A percentile compares a stretch with the other conserved stretches of the same genome.
Evolutionary conservation across 805 yeast species (phyloP).

Genomic region (Candida palmyrensis): DNA sequence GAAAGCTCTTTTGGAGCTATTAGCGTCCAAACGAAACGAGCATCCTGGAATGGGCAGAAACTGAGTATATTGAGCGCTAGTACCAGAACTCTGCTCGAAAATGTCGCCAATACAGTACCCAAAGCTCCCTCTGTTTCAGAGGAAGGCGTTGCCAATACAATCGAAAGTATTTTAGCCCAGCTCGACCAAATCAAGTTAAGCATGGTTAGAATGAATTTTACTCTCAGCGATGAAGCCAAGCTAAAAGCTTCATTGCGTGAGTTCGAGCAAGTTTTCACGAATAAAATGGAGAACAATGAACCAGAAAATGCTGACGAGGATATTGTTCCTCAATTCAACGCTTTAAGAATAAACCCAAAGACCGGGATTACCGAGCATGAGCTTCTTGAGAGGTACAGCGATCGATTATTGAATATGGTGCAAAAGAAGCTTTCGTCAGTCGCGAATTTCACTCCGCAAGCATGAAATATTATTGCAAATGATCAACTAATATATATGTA

Average conservation of each 20-base stretch:
- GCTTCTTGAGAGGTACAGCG: conserved; percentile 35
- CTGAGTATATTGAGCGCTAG: not conserved
- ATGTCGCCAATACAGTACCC: not conserved
- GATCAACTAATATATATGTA: conserved; percentile 4
- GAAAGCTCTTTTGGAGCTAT: too few species aligned
- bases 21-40: too few species aligned
- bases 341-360: too few species aligned
- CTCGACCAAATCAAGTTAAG: conserved; percentile 10
- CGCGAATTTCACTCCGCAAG: too few species aligned
- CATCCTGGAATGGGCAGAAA: conserved; percentile 1
- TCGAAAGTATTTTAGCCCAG: conserved; percentile 10
- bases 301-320: too few species aligned
- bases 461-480: too few species aligned
- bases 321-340: too few species aligned
- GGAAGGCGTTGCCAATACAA: conserved; percentile 5
- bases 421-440: conserved; percentile 19
- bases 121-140: not conserved
- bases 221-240: not conserved
- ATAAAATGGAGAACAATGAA: not conserved
- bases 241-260: not conserved
- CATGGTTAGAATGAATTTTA: conserved; percentile 5
- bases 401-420: conserved; percentile 25
- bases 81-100: conserved; percentile 3
- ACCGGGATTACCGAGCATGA: conserved; percentile 6
- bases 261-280: not conserved